A percentile compares a stretch with the other conserved stretches of the same genome.
phyloP scores from a whole-genome alignment of 139 green algal genomes.

The Chlorella vulgaris region DNA sequence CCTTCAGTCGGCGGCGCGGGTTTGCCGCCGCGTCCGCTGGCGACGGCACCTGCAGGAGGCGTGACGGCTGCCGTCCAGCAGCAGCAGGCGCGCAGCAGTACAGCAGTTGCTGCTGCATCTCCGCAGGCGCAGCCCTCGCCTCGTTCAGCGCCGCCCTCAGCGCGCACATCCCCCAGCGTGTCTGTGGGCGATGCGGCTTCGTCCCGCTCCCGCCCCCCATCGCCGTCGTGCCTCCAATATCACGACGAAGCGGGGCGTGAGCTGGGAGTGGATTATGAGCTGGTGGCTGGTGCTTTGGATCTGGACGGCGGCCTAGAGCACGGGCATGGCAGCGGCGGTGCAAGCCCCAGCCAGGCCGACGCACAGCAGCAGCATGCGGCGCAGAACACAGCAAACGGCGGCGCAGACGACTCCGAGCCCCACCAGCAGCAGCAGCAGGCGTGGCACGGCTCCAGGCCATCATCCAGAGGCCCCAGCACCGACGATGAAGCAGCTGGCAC shows the following conservation, averaged over 20 bases:
- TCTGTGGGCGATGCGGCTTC: too few relatives aligned
- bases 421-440: neutral
- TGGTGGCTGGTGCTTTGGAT: slow-evolving; percentile 1
- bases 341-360: neutral
- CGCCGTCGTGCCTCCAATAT: neutral
- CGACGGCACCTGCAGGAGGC: neutral
- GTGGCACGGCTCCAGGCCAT: neutral
- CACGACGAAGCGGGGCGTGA: neutral
- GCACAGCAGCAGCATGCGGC: neutral
- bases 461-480: neutral
- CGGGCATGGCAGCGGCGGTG: neutral
- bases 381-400: neutral
- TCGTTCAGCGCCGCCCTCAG: too few relatives aligned
- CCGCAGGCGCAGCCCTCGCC: too few relatives aligned
- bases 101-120: neutral
- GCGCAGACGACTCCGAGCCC: neutral
- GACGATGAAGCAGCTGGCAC: slow-evolving; percentile 3
- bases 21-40: neutral
- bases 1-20: too few relatives aligned
- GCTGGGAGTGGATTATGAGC: slow-evolving; percentile 17
- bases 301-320: neutral
- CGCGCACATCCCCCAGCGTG: too few relatives aligned
- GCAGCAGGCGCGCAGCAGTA: neutral
- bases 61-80: neutral
- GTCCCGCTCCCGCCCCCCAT: neutral